phyloP scores from a whole-genome alignment of 371 early-diverging fungal genomes.

The Batkoa obscura region DNA sequence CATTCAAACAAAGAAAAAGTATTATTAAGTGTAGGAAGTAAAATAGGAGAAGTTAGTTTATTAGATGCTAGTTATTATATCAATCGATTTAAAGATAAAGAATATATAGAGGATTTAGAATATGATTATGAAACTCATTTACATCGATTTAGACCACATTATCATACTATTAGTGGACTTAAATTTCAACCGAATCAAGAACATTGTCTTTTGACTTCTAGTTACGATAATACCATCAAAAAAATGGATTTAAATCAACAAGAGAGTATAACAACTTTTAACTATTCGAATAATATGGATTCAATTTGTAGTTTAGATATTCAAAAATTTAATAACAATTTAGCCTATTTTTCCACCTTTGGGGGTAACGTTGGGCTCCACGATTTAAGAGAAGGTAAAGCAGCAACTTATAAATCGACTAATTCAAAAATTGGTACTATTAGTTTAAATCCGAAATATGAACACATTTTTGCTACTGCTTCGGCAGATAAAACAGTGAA shows the following conservation, averaged over 20 bases:
- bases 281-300: slow-evolving; percentile 14
- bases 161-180: slow-evolving; percentile 26
- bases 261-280: neutral
- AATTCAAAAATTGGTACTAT: slow-evolving; percentile 51
- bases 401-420: slow-evolving; percentile 10
- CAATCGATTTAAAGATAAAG: no score
- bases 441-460: slow-evolving; percentile 37
- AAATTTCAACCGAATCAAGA: slow-evolving; percentile 27
- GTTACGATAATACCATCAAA: slow-evolving; percentile 43
- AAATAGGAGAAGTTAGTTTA: slow-evolving; percentile 36
- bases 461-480: slow-evolving; percentile 34
- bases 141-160: slow-evolving; percentile 35
- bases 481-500: slow-evolving; percentile 42
- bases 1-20: slow-evolving; percentile 38
- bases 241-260: slow-evolving; percentile 27
- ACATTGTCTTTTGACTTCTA: slow-evolving; percentile 27
- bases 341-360: slow-evolving; percentile 41
- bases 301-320: no score
- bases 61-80: slow-evolving; percentile 26
- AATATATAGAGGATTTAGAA: slow-evolving; percentile 12
- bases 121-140: slow-evolving; percentile 27
- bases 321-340: no score
- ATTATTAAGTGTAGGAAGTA: slow-evolving; percentile 35
- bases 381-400: slow-evolving; percentile 32
- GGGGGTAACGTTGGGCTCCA: slow-evolving; percentile 29